Evolutionary conservation across 345 rosid species (phyloP).

Genomic region (Citrus trifoliata): DNA sequence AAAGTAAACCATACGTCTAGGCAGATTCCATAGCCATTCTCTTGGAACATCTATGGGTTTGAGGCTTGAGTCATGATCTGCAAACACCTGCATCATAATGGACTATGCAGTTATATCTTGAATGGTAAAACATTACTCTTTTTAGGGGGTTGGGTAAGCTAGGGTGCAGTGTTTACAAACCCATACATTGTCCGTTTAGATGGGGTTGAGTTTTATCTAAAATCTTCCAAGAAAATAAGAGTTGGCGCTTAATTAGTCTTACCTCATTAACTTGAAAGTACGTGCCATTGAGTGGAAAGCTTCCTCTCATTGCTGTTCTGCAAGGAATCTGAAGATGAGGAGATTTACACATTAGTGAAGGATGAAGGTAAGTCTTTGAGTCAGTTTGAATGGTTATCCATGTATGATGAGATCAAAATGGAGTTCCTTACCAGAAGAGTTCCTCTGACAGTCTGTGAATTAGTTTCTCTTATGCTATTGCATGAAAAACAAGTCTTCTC

Average conservation of each 20-base stretch:
- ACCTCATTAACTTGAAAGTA: slow-evolving; percentile 97
- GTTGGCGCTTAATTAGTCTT: slow-evolving; percentile 9
- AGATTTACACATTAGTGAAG: slow-evolving; percentile 19
- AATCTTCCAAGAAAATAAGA: neutral
- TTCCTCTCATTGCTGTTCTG: slow-evolving; percentile 95
- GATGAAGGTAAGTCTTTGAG: slow-evolving; percentile 1
- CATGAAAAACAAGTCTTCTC: slow-evolving; percentile 72
- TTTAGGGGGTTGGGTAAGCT: neutral
- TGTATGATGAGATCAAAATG: neutral
- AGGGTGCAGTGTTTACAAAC: slow-evolving; percentile 3
- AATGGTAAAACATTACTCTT: neutral
- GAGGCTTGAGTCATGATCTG: slow-evolving; percentile 80
- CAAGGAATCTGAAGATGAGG: slow-evolving; percentile 70
- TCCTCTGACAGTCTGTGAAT: slow-evolving; percentile 76
- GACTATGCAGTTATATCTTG: neutral
- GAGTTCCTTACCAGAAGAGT: slow-evolving; percentile 68
- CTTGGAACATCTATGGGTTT: slow-evolving; percentile 77
- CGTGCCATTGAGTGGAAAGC: slow-evolving; percentile 90
- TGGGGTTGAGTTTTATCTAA: neutral
- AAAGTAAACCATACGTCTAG: slow-evolving; percentile 75
- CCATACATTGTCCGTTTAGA: neutral
- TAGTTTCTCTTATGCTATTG: slow-evolving; percentile 64
- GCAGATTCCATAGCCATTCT: slow-evolving; percentile 71
- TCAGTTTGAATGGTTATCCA: slow-evolving; percentile 7
- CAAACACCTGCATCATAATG: slow-evolving; percentile 59